These are phyloP conservation scores for Vanrija sp. DNA, from an alignment of 1,284 basidiomycete species.

Conservation along the genomic window DNA sequence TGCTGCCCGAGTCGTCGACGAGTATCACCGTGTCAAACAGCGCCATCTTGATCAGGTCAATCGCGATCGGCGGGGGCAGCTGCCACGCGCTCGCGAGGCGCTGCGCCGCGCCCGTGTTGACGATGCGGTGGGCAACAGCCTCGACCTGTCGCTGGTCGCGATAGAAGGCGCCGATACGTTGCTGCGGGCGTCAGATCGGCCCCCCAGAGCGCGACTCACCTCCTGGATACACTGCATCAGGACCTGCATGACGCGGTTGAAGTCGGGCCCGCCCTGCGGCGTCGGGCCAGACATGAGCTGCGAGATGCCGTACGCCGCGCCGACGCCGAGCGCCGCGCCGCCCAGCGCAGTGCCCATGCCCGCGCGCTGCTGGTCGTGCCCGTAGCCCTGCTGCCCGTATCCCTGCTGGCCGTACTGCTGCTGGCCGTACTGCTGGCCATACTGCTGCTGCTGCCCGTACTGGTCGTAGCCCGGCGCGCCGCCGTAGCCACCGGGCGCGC, in stretches of 20 bases:
- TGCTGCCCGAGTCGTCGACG: slow-evolving; percentile 49
- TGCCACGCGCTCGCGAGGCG: slow-evolving; percentile 49
- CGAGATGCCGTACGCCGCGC: slow-evolving; percentile 29
- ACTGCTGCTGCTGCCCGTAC: slow-evolving; percentile 10
- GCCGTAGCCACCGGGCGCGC: not conserved
- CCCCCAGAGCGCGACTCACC: slow-evolving; percentile 26
- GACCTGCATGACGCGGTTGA: slow-evolving; percentile 4
- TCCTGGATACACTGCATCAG: slow-evolving; percentile 48
- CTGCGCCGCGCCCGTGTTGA: slow-evolving; percentile 45
- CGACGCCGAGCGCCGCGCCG: slow-evolving; percentile 8
- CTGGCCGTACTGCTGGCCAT: slow-evolving; percentile 14
- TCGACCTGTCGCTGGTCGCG: slow-evolving; percentile 48
- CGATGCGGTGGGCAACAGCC: slow-evolving; percentile 48
- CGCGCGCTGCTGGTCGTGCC: slow-evolving; percentile 1
- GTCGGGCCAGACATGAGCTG: slow-evolving; percentile 27
- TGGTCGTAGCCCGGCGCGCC: not conserved
- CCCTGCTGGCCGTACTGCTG: slow-evolving; percentile 13
- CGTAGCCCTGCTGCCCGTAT: slow-evolving; percentile 16
- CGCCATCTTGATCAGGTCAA: slow-evolving; percentile 49
- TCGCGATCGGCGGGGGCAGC: slow-evolving; percentile 50
- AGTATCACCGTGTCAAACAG: slow-evolving; percentile 48
- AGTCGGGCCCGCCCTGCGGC: not conserved
- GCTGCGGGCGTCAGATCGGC: slow-evolving; percentile 32
- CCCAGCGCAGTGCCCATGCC: not conserved
- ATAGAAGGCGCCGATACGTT: slow-evolving; percentile 51